Percentiles rank a stretch among this genome's conserved stretches.
Conservation (phyloP, 2,329 filamentous ascomycete genomes). For the Pseudogymnoascus sp. region DNA sequence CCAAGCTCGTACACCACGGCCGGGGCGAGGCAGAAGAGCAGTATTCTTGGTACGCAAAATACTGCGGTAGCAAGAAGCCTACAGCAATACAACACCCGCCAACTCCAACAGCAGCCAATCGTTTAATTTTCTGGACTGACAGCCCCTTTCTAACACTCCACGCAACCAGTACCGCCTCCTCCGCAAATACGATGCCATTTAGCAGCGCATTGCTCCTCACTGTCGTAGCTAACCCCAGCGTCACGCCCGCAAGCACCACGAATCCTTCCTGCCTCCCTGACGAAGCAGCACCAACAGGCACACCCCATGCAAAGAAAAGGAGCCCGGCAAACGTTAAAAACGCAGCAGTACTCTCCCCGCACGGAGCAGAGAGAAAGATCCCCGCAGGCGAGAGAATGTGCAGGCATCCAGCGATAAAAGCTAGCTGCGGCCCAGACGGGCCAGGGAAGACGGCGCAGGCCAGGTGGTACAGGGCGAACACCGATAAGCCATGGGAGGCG, state of each 20-base stretch:
- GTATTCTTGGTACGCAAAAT: conserved; percentile 64
- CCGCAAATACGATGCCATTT: conserved; percentile 63
- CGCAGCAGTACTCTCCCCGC: conserved; percentile 73
- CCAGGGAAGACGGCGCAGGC: conserved; percentile 47
- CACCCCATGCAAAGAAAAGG: conserved; percentile 50
- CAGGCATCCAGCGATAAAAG: conserved; percentile 62
- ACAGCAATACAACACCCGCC: conserved; percentile 61
- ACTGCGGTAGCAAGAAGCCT: conserved; percentile 66
- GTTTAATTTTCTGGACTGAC: conserved; percentile 37
- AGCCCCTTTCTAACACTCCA: conserved; percentile 36
- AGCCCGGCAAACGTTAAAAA: conserved; percentile 68
- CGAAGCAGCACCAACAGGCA: neutral
- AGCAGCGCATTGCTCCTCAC: conserved; percentile 83
- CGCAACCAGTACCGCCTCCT: conserved; percentile 49
- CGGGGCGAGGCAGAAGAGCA: conserved; percentile 45
- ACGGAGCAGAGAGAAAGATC: conserved; percentile 81
- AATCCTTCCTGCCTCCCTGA: conserved; percentile 36
- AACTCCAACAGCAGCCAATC: conserved; percentile 50
- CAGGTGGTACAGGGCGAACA: conserved; percentile 63
- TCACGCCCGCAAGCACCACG: conserved; percentile 54
- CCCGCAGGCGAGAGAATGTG: conserved; percentile 84
- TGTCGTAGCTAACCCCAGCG: conserved; percentile 64
- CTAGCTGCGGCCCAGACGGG: conserved; percentile 36
- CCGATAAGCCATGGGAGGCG: conserved; percentile 67
- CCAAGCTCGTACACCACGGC: conserved; percentile 64